These are phyloP conservation scores for Rhododendron henanense DNA, from an alignment of 148 eudicot genomes.

Conservation along the genomic window DNA sequence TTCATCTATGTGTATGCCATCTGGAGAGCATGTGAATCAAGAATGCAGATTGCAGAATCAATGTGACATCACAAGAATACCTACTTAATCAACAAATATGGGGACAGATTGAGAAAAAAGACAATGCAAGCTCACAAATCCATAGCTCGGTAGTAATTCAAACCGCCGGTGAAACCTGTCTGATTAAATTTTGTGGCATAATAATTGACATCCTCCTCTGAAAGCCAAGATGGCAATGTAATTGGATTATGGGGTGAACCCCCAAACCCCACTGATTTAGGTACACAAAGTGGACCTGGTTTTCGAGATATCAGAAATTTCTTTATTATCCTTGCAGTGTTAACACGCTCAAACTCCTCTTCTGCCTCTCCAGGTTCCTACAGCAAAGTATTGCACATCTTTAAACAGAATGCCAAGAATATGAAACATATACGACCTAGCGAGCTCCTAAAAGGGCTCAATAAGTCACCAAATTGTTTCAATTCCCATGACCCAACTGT, in stretches of 20 bases:
- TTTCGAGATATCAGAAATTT: conserved; percentile 27
- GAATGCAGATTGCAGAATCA: neutral
- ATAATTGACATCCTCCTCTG: conserved; percentile 47
- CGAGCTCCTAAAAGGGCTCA: neutral
- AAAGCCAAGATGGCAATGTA: conserved; percentile 53
- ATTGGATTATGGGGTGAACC: conserved; percentile 25
- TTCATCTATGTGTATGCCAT: conserved; percentile 1
- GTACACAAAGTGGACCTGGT: conserved; percentile 47
- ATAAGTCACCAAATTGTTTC: neutral
- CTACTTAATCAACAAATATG: neutral
- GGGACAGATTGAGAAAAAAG: neutral
- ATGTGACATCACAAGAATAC: neutral
- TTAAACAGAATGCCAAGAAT: neutral
- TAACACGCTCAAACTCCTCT: conserved; percentile 37
- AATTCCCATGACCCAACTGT: neutral
- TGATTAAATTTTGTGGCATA: conserved; percentile 39
- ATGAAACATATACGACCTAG: neutral
- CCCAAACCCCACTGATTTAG: conserved; percentile 39
- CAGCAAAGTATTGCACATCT: conserved; percentile 10
- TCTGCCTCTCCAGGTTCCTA: conserved; percentile 65
- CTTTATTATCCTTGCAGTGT: conserved; percentile 30
- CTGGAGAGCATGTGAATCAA: neutral
- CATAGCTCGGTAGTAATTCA: conserved; percentile 67
- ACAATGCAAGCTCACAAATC: conserved; percentile 39
- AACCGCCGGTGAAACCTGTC: conserved; percentile 60